phyloP scores from a whole-genome alignment of 805 yeast species.

The Wickerhamomyces mucosus region DNA sequence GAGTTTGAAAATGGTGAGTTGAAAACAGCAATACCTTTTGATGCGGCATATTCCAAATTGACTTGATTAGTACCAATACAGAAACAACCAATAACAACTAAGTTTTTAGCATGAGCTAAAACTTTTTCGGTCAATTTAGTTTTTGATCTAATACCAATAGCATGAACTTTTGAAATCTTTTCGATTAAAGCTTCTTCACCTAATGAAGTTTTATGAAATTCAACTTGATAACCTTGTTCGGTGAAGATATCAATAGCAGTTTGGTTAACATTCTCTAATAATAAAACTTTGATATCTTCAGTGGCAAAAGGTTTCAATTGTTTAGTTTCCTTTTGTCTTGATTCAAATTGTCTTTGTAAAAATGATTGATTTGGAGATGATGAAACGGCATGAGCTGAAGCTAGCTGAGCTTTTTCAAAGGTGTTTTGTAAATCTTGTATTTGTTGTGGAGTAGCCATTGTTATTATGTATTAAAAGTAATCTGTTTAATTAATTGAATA shows the following conservation, averaged over 20 bases:
- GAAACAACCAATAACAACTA: slow-evolving; percentile 92
- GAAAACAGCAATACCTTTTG: slow-evolving; percentile 91
- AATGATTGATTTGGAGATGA: slow-evolving; percentile 75
- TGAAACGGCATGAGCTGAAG: slow-evolving; percentile 64
- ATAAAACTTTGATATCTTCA: slow-evolving; percentile 85
- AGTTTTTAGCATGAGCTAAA: slow-evolving; percentile 77
- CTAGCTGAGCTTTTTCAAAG: slow-evolving; percentile 46
- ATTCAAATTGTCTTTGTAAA: slow-evolving; percentile 37
- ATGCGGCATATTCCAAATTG: slow-evolving; percentile 84
- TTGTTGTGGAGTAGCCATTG: slow-evolving; percentile 63
- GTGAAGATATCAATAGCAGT: slow-evolving; percentile 83
- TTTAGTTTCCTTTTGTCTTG: slow-evolving; percentile 44
- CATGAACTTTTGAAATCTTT: slow-evolving; percentile 89
- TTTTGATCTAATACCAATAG: slow-evolving; percentile 96
- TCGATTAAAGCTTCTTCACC: slow-evolving; percentile 91
- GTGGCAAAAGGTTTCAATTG: slow-evolving; percentile 90
- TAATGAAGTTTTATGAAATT: slow-evolving; percentile 79
- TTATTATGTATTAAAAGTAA: too few relatives aligned
- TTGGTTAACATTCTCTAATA: slow-evolving; percentile 87
- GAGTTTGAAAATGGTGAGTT: slow-evolving; percentile 98
- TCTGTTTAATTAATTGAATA: too few relatives aligned
- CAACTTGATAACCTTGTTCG: slow-evolving; percentile 95
- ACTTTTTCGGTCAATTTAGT: slow-evolving; percentile 78
- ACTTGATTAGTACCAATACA: slow-evolving; percentile 99
- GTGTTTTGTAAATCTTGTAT: slow-evolving; percentile 44